Conservation (phyloP, 768 basidiomycete species). For the Exsudoporus frostii region DNA sequence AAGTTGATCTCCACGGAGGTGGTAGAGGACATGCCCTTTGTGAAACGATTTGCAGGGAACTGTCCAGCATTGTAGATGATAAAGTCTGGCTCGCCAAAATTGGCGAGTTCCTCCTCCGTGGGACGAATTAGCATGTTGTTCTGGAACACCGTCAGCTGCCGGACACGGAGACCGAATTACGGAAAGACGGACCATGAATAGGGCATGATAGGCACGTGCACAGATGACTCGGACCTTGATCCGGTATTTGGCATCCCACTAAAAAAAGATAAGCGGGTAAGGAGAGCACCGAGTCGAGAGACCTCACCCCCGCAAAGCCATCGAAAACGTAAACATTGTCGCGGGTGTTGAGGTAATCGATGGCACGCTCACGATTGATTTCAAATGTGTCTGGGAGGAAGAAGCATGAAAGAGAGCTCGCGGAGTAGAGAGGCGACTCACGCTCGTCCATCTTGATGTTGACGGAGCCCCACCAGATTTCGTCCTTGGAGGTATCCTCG, state of each 20-base stretch:
- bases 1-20: constrained; percentile 99
- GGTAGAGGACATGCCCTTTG: constrained; percentile 98
- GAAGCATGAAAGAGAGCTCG: neutral
- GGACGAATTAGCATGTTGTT: constrained; percentile 99
- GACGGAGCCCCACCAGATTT: constrained; percentile 99
- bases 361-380: constrained; percentile 97
- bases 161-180: constrained; percentile 3
- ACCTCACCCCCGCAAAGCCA: constrained; percentile 81
- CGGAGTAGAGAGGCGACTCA: constrained; percentile 36
- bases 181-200: constrained; percentile 80
- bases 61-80: constrained; percentile 99
- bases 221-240: constrained; percentile 99
- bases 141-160: constrained; percentile 36
- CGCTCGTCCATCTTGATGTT: constrained; percentile 99
- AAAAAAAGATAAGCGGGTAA: constrained; percentile 2
- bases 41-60: constrained; percentile 99
- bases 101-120: constrained; percentile 86
- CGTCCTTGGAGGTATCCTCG: constrained; percentile 93
- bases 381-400: constrained; percentile 84
- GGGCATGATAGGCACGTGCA: constrained; percentile 95
- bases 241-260: constrained; percentile 99
- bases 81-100: constrained; percentile 98
- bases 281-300: neutral
- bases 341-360: constrained; percentile 97
- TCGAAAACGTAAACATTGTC: constrained; percentile 99